Base-by-base conservation (phyloP, 2,329 filamentous ascomycete genomes). In the Fusarium protoensiforme region DNA sequence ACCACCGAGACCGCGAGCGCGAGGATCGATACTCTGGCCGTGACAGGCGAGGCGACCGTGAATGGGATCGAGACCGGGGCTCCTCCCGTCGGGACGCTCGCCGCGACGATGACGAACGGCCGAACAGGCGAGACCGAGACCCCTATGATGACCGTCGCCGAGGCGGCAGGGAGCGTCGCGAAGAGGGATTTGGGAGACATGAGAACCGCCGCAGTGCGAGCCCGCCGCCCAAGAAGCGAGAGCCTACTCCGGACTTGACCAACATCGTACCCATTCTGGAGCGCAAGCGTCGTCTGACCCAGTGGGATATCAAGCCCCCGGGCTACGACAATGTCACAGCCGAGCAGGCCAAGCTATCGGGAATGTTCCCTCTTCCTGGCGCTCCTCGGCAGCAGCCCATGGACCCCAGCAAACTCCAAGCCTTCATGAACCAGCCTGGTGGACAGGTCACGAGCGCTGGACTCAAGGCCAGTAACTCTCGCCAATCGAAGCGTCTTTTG, bases 231-330 rank as follows among this genome's bases (percentile, higher is more conserved):
- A 97, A 97, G 87, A 96, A 96, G 85, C 93, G 94, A 82, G 96
- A 99, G 83, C 94, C 96, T 9, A 99, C 96, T 1, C 97, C 96
- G 38, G 97, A 99, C 82, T 87, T 99, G 80, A 97, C 95, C 68
- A 91, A 97, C 78, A 86, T 97, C 68, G 87, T 93, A n/a, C 90
- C 94, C 5, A 88, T 99, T 67, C 86, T 95, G 72, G 92, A 96
- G 79, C 92, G 96, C 78, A 96, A 95, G 87, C 92, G 97, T 77
- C 93, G 96, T 68, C 86, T 99, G 87, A 98, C 95, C 38, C 97
- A 99, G 83, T 99, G 96, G 96, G 97, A 99, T 82, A 98, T 99
- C 83, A 99, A 99, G 85, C 96, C 96, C 7, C 94, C 95, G 18
- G 96, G 96, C 51, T 99, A 99, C 80, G 97, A 99, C 80, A 97